Base-by-base conservation (phyloP, 805 yeast species). In the Ogataea philodendri region DNA sequence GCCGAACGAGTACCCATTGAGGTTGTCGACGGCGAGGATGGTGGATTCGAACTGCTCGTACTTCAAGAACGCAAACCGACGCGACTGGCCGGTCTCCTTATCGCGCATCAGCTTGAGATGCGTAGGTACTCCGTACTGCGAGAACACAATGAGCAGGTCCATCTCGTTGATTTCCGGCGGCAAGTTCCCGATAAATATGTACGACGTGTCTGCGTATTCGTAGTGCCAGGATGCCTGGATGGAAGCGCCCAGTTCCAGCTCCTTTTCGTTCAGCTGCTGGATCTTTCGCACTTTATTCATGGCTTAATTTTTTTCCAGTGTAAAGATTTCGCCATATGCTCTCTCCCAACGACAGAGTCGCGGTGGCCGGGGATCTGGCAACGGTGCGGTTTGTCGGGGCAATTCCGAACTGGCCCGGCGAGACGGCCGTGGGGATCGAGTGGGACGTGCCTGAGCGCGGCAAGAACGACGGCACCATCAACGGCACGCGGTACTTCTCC, bases 101-200 rank as follows among this genome's bases (percentile, higher is more conserved):
- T 86, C 90, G 39, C 90, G 70, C 16, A 76, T 72, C 33, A 89
- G 63, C 33, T 80, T 76, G 22, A 90, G 55, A 48, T 83, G 84
- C 0, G 83, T 81, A 0, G 96, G 96, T 13, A 79, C 72, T 0
- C 97, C 97, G 58, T 74, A 90, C 53, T 90, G 97, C 2, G 95
- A 83, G 55, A 90, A 90, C 20, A 89, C 74, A 0, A 78, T 71
- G 5, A 88, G 51, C 0, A 90, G 58, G 54, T 90, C 97, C 30
- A 78, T 77, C 54, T 87, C 96, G 7, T 76, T 76, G 17, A 87
- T 56, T 20, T 75, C 74, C 10, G 52, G 60, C 7, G 87, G 80
- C 8, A 90, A 57, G 4, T 81, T 76, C 1, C 95, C 90, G n/a
- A 90, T 77, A 51, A 67, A 84, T 1, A 89, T 67, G 54, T 80